A percentile compares a stretch with the other conserved stretches of the same genome.
Evolutionary conservation across 2,329 filamentous ascomycete species (phyloP).

Genomic region (Cladosporium phlei): DNA sequence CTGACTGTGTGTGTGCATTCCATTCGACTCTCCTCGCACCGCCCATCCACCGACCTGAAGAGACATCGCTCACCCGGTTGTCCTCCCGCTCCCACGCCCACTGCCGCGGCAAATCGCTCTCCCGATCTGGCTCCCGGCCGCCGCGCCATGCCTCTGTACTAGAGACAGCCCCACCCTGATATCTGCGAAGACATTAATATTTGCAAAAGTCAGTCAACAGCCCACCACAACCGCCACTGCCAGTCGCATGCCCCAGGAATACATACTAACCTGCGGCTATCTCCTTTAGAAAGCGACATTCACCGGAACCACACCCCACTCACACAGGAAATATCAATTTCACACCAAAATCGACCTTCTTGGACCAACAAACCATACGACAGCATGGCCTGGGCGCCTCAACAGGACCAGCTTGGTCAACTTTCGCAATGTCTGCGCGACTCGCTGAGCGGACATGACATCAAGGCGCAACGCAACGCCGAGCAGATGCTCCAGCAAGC

Average conservation of each 20-base stretch:
- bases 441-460: constrained; percentile 80
- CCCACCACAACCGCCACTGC: background rate
- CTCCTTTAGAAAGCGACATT: too few species aligned
- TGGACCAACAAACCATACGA: constrained; percentile 10
- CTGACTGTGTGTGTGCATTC: too few species aligned
- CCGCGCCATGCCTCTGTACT: background rate
- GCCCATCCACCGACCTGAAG: too few species aligned
- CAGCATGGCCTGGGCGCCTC: constrained; percentile 87
- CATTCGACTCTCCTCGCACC: too few species aligned
- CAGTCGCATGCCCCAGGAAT: background rate
- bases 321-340: background rate
- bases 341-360: background rate
- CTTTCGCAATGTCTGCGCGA: constrained; percentile 85
- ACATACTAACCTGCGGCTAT: constrained; percentile 3
- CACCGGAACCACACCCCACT: background rate
- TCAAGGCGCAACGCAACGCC: constrained; percentile 77
- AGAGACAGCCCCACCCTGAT: constrained; percentile 9
- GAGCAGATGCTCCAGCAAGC: constrained; percentile 89
- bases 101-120: background rate
- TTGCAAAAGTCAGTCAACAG: constrained; percentile 10
- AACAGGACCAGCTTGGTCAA: constrained; percentile 81
- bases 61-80: background rate
- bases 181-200: constrained; percentile 3
- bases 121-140: background rate
- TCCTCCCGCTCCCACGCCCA: background rate